phyloP scores from a whole-genome alignment of 116 monocot species.

The Phalaenopsis hybrid region DNA sequence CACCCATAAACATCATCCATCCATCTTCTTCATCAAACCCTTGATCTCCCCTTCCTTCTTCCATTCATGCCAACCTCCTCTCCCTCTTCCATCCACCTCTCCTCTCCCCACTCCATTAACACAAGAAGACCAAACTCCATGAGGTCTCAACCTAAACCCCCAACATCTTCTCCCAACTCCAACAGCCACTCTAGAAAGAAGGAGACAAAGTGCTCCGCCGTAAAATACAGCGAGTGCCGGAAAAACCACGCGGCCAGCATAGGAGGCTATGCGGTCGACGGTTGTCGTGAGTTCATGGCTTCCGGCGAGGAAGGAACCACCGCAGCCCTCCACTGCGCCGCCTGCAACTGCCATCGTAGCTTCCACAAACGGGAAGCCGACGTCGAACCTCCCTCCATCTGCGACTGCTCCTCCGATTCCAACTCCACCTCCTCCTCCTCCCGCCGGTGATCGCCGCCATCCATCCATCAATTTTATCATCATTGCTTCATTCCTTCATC shows the following conservation, averaged over 20 bases:
- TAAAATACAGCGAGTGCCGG: slow-evolving; percentile 61
- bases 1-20: background rate
- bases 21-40: background rate
- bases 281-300: slow-evolving; percentile 81
- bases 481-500: no score
- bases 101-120: background rate
- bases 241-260: slow-evolving; percentile 76
- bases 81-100: background rate
- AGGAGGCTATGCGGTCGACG: slow-evolving; percentile 72
- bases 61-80: background rate
- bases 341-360: slow-evolving; percentile 72
- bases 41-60: background rate
- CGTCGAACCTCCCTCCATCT: background rate
- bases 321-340: slow-evolving; percentile 61
- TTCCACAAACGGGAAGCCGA: slow-evolving; percentile 68
- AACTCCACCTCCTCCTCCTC: slow-evolving; percentile 14
- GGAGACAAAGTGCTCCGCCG: slow-evolving; percentile 27
- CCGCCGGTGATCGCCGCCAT: background rate
- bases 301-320: slow-evolving; percentile 56
- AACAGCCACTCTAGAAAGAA: slow-evolving; percentile 32
- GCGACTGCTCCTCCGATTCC: slow-evolving; percentile 53
- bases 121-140: slow-evolving; percentile 8
- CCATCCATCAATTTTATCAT: no score
- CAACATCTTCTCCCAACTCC: slow-evolving; percentile 5
- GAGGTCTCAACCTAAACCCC: slow-evolving; percentile 30